Conservation (phyloP, 768 basidiomycete species). For the Hypholoma fasciculare region DNA sequence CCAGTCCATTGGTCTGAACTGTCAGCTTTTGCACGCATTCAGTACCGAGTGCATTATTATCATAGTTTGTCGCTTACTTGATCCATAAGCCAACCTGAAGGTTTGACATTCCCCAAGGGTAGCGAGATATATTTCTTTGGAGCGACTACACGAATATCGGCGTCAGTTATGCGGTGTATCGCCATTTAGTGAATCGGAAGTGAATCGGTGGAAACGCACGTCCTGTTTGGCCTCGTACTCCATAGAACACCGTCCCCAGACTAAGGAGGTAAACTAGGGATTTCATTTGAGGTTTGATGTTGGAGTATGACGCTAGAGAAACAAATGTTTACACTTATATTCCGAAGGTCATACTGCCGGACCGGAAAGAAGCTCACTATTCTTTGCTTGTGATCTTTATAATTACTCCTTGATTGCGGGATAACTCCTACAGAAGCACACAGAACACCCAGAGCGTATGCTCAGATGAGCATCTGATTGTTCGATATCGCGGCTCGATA, state of each 20-base stretch:
- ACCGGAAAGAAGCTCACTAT: conserved; percentile 8
- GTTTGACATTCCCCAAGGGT: conserved; percentile 38
- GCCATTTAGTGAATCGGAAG: background rate
- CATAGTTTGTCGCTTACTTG: conserved; percentile 25
- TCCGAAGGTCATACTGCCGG: conserved; percentile 2
- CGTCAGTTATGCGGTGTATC: background rate
- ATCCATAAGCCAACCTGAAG: conserved; percentile 43
- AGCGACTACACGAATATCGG: conserved; percentile 29
- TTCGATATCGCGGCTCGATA: background rate
- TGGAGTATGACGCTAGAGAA: background rate
- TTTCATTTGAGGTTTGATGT: conserved; percentile 4
- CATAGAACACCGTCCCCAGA: conserved; percentile 1
- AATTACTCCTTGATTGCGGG: background rate
- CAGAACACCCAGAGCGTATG: background rate
- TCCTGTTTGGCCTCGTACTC: conserved; percentile 18
- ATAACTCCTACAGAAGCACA: conserved; percentile 1
- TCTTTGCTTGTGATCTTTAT: background rate
- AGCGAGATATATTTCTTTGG: conserved; percentile 41
- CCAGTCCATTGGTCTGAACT: conserved; percentile 43
- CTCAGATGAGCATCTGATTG: background rate
- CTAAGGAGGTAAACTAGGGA: conserved; percentile 1
- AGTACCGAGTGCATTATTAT: background rate
- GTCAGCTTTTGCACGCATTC: conserved; percentile 26
- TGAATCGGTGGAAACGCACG: conserved; percentile 19
- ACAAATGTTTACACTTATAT: conserved; percentile 7